Evolutionary conservation across 345 rosid genomes (phyloP).

Genomic region (Dipteronia sinensis): DNA sequence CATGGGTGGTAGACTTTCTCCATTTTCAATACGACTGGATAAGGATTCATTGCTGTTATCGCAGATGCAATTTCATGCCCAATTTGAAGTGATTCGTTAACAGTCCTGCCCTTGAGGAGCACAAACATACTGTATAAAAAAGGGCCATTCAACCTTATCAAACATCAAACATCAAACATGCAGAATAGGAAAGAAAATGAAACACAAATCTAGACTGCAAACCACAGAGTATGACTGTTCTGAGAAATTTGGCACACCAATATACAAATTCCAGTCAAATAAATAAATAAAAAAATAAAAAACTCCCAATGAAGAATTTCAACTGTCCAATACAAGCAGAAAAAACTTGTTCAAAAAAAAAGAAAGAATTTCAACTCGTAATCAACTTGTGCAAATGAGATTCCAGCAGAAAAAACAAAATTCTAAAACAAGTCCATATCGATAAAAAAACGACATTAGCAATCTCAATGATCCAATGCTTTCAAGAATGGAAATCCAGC

Average conservation of each 20-base stretch:
- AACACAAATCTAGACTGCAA: background rate
- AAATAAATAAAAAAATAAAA: background rate
- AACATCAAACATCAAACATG: constrained; percentile 4
- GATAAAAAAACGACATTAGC: background rate
- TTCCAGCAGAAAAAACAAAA: background rate
- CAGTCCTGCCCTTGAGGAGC: constrained; percentile 75
- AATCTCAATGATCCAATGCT: background rate
- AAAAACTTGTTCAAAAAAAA: too few relatives aligned
- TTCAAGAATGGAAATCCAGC: background rate
- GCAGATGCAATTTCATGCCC: constrained; percentile 89
- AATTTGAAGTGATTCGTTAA: constrained; percentile 65
- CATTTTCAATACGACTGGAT: constrained; percentile 91
- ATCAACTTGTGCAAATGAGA: background rate
- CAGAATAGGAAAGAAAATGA: background rate
- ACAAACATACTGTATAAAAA: constrained; percentile 83
- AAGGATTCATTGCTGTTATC: constrained; percentile 83
- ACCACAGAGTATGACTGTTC: background rate
- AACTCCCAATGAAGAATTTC: background rate
- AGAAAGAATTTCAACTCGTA: background rate
- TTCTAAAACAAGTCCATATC: background rate
- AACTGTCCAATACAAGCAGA: too few relatives aligned
- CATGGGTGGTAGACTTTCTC: constrained; percentile 96
- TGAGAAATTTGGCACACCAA: background rate
- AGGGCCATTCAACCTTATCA: constrained; percentile 8
- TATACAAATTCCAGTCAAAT: background rate